Evolutionary conservation across 1,284 basidiomycete genomes (phyloP).

Genomic region (Malassezia vespertilionis): DNA sequence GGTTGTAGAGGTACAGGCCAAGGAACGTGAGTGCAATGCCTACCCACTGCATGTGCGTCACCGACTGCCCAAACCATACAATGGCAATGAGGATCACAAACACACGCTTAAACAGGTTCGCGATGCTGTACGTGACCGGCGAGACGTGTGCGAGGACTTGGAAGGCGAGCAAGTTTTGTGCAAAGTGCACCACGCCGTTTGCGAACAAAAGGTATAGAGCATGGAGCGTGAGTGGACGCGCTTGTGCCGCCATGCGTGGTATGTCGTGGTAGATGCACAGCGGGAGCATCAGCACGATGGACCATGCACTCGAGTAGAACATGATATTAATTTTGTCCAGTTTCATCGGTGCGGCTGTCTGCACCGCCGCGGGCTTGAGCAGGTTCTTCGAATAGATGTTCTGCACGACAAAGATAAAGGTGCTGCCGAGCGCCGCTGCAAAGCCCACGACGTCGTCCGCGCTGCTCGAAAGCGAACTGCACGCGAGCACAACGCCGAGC

Average conservation of each 20-base stretch:
- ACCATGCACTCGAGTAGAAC: conserved; percentile 86
- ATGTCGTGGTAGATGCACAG: conserved; percentile 39
- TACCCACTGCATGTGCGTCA: conserved; percentile 66
- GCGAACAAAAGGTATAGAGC: conserved; percentile 55
- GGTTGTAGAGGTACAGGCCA: conserved; percentile 92
- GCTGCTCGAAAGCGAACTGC: conserved; percentile 83
- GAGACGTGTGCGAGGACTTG: conserved; percentile 87
- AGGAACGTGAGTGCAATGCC: conserved; percentile 82
- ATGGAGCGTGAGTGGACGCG: conserved; percentile 52
- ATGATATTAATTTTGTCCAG: conserved; percentile 95
- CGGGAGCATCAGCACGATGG: conserved; percentile 56
- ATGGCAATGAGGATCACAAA: conserved; percentile 96
- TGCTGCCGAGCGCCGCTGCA: conserved; percentile 21
- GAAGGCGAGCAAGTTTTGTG: conserved; percentile 94
- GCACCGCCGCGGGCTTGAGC: conserved; percentile 52
- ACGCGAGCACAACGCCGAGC: conserved; percentile 91
- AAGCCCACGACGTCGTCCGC: conserved; percentile 29
- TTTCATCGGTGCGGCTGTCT: conserved; percentile 53
- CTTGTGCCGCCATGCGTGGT: conserved; percentile 9
- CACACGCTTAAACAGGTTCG: conserved; percentile 91
- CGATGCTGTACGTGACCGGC: conserved; percentile 97
- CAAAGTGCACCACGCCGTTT: conserved; percentile 92
- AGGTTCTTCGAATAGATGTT: conserved; percentile 99
- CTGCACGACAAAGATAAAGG: conserved; percentile 76
- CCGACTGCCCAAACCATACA: conserved; percentile 82